Evolutionary conservation across 1,284 basidiomycete species (phyloP), one percentile per base, ranked within the genome.

Genomic region (Porogramme epimiltina): DNA sequence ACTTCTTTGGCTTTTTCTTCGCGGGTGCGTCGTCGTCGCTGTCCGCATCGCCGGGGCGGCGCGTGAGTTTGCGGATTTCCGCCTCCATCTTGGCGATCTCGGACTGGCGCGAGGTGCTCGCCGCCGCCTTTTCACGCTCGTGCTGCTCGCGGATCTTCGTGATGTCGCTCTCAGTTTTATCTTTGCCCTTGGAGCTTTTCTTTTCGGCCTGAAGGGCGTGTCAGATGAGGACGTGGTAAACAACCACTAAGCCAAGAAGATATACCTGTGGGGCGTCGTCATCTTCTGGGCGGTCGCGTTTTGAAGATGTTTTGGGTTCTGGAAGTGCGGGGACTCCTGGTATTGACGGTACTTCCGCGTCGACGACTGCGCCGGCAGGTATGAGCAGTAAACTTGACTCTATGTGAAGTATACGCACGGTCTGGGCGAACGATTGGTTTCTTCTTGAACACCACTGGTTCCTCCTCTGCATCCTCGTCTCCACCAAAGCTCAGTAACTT

Each of bases 41-140:
- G 54, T 79, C 82, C 46, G 81, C 81, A 10, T 76, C 75, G 1
- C 78, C 80, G 15, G 45, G 39, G 10, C 70, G 73, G 9, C 76
- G 77, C 50, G 79, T 78, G 9, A 95, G 77, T 59, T 82, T 87
- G 23, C 90, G 85, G 51, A 98, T 89, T 47, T 94, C 90, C 3
- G 85, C 86, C 69, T 97, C 91, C 81, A 97, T 91, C 59, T 82
- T 85, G 61, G 85, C 88, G 51, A 97, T 95, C 68, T 95, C 89
- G 4, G 82, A 78, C 64, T 85, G 81, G 23, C 89, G 85, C 9
- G 81, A 73, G 28, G 80, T 78, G 43, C 89, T 93, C 13, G 51
- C 26, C 8, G 81, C 77, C 13, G 76, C 75, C 67, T 87, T 79
- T 56, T 89, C 87, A 46, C 83, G 72, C 1, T 83, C 86, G 64